Percentiles rank a stretch among this genome's conserved stretches.
phyloP scores from a whole-genome alignment of 768 basidiomycete species.

The Leccinellum luteum region DNA sequence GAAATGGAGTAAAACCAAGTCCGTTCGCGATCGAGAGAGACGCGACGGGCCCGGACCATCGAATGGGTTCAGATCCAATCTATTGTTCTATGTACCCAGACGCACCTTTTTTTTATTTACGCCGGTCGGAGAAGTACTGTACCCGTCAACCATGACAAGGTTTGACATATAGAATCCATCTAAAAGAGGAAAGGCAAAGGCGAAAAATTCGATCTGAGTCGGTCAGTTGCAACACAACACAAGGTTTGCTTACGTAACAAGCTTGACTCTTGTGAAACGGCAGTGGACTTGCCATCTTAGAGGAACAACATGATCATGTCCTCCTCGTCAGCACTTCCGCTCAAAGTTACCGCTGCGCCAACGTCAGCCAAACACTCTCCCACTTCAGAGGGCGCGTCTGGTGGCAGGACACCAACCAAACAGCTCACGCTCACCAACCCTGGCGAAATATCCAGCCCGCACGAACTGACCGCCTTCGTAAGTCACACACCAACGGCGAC shows the following conservation, averaged over 20 bases:
- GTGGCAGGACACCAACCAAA: slow-evolving; percentile 46
- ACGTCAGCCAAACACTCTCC: slow-evolving; percentile 46
- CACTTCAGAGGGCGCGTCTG: slow-evolving; percentile 21
- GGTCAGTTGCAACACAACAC: not conserved
- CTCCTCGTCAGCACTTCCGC: slow-evolving; percentile 60
- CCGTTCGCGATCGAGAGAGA: not conserved
- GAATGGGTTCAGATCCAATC: slow-evolving; percentile 18
- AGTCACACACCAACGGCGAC: slow-evolving; percentile 33
- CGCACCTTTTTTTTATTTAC: not conserved
- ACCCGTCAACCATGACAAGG: no score
- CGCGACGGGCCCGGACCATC: not conserved
- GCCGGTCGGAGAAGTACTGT: slow-evolving; percentile 2
- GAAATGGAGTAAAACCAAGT: not conserved
- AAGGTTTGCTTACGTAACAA: not conserved
- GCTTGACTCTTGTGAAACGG: not conserved
- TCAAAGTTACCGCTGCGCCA: slow-evolving; percentile 57
- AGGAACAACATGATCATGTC: slow-evolving; percentile 16
- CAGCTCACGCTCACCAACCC: slow-evolving; percentile 36
- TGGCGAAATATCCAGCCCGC: slow-evolving; percentile 84
- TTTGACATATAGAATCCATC: no score
- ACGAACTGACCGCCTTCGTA: slow-evolving; percentile 93
- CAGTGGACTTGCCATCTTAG: not conserved
- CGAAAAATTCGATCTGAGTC: slow-evolving; percentile 12
- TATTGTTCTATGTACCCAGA: not conserved
- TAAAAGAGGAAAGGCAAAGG: no score